phyloP scores from a whole-genome alignment of 768 basidiomycete species.

The Trametes cinnabarina region DNA sequence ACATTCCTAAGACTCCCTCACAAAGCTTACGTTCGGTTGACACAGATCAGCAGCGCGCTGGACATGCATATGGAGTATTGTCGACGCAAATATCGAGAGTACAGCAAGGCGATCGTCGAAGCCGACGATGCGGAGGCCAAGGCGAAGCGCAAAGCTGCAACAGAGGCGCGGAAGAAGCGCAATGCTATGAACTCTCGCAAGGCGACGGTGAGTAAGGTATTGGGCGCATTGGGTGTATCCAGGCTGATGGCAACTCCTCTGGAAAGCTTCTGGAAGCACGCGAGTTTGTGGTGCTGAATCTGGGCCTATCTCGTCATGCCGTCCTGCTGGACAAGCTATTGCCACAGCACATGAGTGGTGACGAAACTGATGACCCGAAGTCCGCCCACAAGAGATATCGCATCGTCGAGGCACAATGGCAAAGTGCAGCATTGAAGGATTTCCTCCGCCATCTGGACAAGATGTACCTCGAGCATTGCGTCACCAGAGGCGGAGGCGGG shows the following conservation, averaged over 20 bases:
- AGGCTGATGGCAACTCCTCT: not conserved
- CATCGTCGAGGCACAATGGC: slow-evolving; percentile 6
- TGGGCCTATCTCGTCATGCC: not conserved
- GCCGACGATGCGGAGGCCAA: not conserved
- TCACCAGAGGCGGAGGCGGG: no score
- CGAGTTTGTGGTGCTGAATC: not conserved
- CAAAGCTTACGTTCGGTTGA: not conserved
- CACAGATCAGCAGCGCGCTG: not conserved
- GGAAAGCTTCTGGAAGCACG: not conserved
- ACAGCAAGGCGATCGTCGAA: not conserved
- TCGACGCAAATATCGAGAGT: not conserved
- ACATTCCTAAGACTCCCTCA: not conserved
- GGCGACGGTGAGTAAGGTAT: not conserved
- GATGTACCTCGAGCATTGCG: not conserved
- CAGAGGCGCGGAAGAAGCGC: not conserved
- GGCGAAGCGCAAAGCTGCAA: not conserved
- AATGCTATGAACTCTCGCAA: not conserved
- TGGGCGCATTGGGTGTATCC: not conserved
- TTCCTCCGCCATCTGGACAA: slow-evolving; percentile 6
- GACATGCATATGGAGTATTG: slow-evolving; percentile 7
- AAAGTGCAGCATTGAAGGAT: not conserved
- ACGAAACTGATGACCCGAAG: not conserved
- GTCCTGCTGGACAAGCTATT: not conserved
- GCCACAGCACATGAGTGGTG: slow-evolving; percentile 7
- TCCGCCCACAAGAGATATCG: not conserved